These are phyloP conservation scores for Eutrema heterophyllum DNA, from an alignment of 345 rosid genomes.

Conservation along the genomic window DNA sequence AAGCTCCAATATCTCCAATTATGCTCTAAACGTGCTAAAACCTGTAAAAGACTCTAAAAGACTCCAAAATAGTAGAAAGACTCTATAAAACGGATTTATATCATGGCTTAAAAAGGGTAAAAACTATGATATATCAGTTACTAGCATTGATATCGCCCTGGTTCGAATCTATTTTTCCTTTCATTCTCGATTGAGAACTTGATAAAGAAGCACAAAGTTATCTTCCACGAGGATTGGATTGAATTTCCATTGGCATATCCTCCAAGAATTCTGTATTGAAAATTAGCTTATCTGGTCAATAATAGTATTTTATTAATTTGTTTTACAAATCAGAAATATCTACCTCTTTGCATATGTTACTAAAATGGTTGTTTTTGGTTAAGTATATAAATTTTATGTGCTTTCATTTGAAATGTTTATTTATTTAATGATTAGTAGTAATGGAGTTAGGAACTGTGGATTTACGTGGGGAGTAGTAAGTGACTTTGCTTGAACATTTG, in stretches of 20 bases:
- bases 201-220: neutral
- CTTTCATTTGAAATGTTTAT: neutral
- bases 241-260: neutral
- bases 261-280: neutral
- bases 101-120: too few relatives aligned
- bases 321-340: too few relatives aligned
- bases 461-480: slow-evolving; percentile 71
- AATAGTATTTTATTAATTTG: neutral
- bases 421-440: neutral
- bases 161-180: slow-evolving; percentile 35
- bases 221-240: neutral
- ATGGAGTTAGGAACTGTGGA: slow-evolving; percentile 42
- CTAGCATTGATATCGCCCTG: slow-evolving; percentile 96
- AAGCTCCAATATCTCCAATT: too few relatives aligned
- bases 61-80: too few relatives aligned
- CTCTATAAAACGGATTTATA: too few relatives aligned
- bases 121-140: too few relatives aligned
- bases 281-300: neutral
- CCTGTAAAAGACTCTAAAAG: too few relatives aligned
- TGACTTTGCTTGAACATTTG: slow-evolving; percentile 10
- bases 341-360: too few relatives aligned
- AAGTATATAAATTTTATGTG: too few relatives aligned
- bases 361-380: too few relatives aligned
- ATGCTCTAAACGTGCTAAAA: too few relatives aligned
- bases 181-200: slow-evolving; percentile 10